These are phyloP conservation scores for Coffea canephora DNA, from an alignment of 257 asterid species.

Conservation along the genomic window DNA sequence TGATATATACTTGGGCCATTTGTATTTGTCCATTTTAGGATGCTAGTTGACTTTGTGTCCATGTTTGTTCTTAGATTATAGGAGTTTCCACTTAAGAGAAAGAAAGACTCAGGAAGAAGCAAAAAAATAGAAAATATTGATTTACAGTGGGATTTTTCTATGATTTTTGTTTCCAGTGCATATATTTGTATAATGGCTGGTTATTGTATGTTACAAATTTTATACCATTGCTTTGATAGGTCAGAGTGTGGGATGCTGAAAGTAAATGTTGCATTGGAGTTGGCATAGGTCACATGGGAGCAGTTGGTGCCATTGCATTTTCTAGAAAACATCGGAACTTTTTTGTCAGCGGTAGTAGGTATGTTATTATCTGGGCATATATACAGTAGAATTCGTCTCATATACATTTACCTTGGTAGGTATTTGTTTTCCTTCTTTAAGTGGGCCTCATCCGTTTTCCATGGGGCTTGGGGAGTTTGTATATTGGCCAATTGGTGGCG, in stretches of 20 bases:
- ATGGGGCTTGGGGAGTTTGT: background rate
- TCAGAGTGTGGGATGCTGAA: conserved; percentile 87
- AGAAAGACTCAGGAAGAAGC: background rate
- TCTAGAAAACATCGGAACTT: conserved; percentile 68
- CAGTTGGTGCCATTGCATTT: conserved; percentile 86
- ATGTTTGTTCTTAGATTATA: background rate
- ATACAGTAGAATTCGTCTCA: background rate
- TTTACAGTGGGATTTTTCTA: background rate
- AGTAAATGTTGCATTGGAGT: conserved; percentile 68
- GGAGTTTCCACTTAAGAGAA: background rate
- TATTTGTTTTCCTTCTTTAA: background rate
- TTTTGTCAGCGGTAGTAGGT: conserved; percentile 97
- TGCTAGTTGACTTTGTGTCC: background rate
- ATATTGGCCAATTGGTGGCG: background rate
- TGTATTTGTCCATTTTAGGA: background rate
- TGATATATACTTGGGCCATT: background rate
- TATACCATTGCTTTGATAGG: conserved; percentile 46
- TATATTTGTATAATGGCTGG: background rate
- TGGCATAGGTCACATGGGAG: conserved; percentile 87
- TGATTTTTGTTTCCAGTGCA: background rate
- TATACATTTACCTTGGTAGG: background rate
- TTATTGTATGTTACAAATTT: conserved; percentile 9
- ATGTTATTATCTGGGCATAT: conserved; percentile 18
- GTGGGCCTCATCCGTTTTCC: background rate
- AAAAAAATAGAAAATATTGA: background rate